Evolutionary conservation across 1,284 basidiomycete genomes (phyloP).

Genomic region (Mycosarcoma maydis): DNA sequence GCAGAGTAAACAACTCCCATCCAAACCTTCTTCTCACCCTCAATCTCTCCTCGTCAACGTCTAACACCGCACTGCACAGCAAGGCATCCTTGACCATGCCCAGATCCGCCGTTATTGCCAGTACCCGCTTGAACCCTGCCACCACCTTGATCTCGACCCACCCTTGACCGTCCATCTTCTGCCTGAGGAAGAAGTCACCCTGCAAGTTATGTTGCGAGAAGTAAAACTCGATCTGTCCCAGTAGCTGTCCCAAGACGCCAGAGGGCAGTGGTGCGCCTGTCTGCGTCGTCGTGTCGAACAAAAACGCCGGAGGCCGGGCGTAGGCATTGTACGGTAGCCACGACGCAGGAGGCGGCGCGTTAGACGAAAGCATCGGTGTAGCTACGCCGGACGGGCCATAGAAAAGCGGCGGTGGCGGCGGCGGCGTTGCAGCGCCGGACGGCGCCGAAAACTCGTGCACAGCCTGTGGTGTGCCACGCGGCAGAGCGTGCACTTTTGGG

Average conservation of each 20-base stretch:
- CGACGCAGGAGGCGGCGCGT: neutral
- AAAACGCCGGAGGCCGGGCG: neutral
- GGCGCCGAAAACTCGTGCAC: neutral
- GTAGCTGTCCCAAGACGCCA: slow-evolving; percentile 31
- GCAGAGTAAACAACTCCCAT: slow-evolving; percentile 51
- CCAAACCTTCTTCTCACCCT: slow-evolving; percentile 45
- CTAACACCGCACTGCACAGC: slow-evolving; percentile 39
- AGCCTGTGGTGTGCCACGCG: neutral
- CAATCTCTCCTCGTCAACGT: slow-evolving; percentile 36
- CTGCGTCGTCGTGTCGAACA: slow-evolving; percentile 18
- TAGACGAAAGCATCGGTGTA: slow-evolving; percentile 9
- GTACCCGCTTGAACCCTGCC: slow-evolving; percentile 55
- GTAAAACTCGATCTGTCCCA: slow-evolving; percentile 65
- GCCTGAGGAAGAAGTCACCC: slow-evolving; percentile 59
- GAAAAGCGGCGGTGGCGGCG: slow-evolving; percentile 5
- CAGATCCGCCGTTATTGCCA: slow-evolving; percentile 28
- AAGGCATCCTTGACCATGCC: slow-evolving; percentile 44
- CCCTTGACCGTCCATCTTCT: slow-evolving; percentile 58
- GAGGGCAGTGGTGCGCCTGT: slow-evolving; percentile 22
- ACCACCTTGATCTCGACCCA: slow-evolving; percentile 56
- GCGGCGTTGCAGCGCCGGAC: neutral
- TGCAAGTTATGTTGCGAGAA: slow-evolving; percentile 59
- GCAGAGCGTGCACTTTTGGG: slow-evolving; percentile 12
- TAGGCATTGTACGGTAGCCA: slow-evolving; percentile 13
- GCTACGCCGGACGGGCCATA: slow-evolving; percentile 20